phyloP scores from a whole-genome alignment of 768 basidiomycete genomes.

The Russula brevipes region DNA sequence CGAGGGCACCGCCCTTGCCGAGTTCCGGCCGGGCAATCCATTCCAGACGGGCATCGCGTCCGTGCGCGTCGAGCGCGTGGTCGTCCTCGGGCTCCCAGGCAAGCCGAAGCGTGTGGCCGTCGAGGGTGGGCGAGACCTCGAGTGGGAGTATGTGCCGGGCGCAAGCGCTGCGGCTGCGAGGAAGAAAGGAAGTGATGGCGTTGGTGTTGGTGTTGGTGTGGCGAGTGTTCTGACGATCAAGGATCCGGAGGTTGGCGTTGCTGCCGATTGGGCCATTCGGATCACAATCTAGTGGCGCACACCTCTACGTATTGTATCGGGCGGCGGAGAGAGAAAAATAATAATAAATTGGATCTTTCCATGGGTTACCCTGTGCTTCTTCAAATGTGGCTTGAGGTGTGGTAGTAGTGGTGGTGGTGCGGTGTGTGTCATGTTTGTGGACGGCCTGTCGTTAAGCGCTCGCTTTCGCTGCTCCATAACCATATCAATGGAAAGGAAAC shows the following conservation, averaged over 20 bases:
- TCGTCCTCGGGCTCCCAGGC: slow-evolving; percentile 64
- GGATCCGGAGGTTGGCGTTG: slow-evolving; percentile 58
- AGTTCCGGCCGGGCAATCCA: slow-evolving; percentile 53
- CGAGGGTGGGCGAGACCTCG: slow-evolving; percentile 46
- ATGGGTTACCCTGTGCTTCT: neutral
- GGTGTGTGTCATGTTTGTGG: neutral
- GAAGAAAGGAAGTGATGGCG: slow-evolving; percentile 55
- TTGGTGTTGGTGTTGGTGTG: slow-evolving; percentile 30
- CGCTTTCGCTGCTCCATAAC: neutral
- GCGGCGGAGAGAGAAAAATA: neutral
- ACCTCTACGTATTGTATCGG: neutral
- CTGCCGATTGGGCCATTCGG: slow-evolving; percentile 60
- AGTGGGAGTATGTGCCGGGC: slow-evolving; percentile 66
- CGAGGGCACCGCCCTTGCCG: slow-evolving; percentile 44
- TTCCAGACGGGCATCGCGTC: slow-evolving; percentile 61
- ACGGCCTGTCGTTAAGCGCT: slow-evolving; percentile 7
- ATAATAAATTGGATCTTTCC: no score
- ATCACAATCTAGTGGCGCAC: slow-evolving; percentile 27
- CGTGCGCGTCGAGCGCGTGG: slow-evolving; percentile 78
- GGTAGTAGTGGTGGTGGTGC: neutral
- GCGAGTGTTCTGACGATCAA: slow-evolving; percentile 71
- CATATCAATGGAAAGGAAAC: slow-evolving; percentile 10
- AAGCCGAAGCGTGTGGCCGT: slow-evolving; percentile 60
- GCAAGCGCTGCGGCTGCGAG: slow-evolving; percentile 39
- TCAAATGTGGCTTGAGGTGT: neutral